A percentile compares a stretch with the other conserved stretches of the same genome.
These are phyloP conservation scores for Fusarium cyanostomum DNA, from an alignment of 2,329 filamentous ascomycete genomes.

Conservation along the genomic window DNA sequence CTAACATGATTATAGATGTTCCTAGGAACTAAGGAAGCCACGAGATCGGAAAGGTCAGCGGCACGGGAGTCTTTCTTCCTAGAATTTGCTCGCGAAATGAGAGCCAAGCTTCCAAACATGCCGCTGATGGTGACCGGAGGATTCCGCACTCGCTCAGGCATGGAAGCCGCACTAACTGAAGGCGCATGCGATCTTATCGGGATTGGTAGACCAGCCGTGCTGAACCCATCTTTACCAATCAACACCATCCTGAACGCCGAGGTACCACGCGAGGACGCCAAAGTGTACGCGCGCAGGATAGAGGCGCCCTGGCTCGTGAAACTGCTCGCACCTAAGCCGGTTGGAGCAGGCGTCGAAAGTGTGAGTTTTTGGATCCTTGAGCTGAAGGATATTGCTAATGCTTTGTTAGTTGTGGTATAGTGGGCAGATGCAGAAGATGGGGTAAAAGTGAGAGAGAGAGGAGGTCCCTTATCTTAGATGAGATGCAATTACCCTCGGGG, in stretches of 20 bases:
- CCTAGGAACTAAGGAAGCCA: conserved; percentile 21
- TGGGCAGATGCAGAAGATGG: conserved; percentile 25
- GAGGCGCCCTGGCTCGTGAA: conserved; percentile 31
- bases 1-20: conserved; percentile 47
- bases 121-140: conserved; percentile 70
- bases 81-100: conserved; percentile 67
- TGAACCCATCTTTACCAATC: conserved; percentile 52
- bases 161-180: conserved; percentile 52
- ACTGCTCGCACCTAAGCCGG: conserved; percentile 18
- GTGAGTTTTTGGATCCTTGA: neutral
- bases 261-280: conserved; percentile 23
- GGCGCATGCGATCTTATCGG: conserved; percentile 55
- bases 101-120: conserved; percentile 54
- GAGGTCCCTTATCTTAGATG: too few relatives aligned
- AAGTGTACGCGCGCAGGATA: conserved; percentile 10
- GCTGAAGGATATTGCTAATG: neutral
- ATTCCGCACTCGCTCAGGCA: conserved; percentile 60
- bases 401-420: conserved; percentile 19
- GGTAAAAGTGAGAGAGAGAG: neutral
- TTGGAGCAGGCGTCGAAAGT: conserved; percentile 33
- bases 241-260: conserved; percentile 31
- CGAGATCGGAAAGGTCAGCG: conserved; percentile 51
- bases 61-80: conserved; percentile 75
- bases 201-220: conserved; percentile 50
- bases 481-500: too few relatives aligned